Evolutionary conservation across 192 early-diverging fungal species (phyloP), one percentile per base, ranked within the genome.

Genomic region (Dispira simplex): DNA sequence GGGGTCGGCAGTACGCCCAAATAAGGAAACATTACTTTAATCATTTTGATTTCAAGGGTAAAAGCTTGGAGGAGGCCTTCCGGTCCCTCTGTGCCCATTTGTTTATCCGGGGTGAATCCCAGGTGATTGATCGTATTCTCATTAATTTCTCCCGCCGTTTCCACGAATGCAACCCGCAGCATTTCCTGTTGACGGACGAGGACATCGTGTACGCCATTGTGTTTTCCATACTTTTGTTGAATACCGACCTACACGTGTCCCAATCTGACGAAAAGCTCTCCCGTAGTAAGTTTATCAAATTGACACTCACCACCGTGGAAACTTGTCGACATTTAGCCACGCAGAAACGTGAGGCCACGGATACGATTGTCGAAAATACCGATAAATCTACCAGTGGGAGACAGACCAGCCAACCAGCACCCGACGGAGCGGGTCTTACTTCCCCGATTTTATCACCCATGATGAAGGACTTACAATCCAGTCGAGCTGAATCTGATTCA

Each of bases 191-290:
- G 46, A 56, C 65, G 43, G 62, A 70, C 32, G 72, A 69, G 70
- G 93, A 94, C 67, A 80, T 90, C 26, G 90, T 92, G 0, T 86
- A 97, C 66, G 90, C 87, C 20, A 81, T 93, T 51, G 77, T 86
- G 0, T 93, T 91, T 68, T 93, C 91, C 12, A 67, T 92, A 8
- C 70, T 97, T 65, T 69, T 97, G 51, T 78, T 97, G 8, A 95
- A 95, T 73, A 97, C 95, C 4, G 95, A 97, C 70, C 71, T 95
- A 58, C 89, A 95, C 67, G 82, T 92, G 59, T 91, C 90, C n/a
- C 84, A 88, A 63, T 83, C 65, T 54, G 75, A 78, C 44, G 78
- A 81, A 27, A 83, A 83, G 46, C 93, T 95, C 88, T 82, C 85
- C 2, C 73, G 78, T 58, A 81, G 79, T 39, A 79, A 80, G 14